A percentile compares a stretch with the other conserved stretches of the same genome.
Conservation (phyloP, 2,329 filamentous ascomycete genomes). For the Cylindrodendrum hubeiense region DNA sequence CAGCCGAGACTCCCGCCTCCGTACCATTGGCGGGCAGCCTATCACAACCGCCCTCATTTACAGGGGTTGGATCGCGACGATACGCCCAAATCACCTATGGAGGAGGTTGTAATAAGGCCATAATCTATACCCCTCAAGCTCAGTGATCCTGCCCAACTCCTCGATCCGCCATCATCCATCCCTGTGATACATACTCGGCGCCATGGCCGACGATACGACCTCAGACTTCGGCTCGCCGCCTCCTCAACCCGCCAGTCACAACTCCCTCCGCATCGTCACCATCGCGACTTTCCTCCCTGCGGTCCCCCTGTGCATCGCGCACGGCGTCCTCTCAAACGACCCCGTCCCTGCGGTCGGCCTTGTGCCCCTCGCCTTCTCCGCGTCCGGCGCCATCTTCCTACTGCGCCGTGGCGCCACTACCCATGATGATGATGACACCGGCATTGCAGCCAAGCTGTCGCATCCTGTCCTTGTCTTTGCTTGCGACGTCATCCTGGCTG, state of each 20-base stretch:
- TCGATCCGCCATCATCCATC: constrained; percentile 2
- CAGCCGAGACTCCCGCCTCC: constrained; percentile 5
- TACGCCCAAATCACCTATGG: constrained; percentile 23
- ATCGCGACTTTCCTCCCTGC: constrained; percentile 54
- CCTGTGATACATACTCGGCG: background rate
- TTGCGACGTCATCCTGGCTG: constrained; percentile 52
- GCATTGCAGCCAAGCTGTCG: constrained; percentile 17
- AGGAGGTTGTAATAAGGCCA: constrained; percentile 16
- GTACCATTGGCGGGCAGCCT: constrained; percentile 28
- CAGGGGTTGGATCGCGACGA: constrained; percentile 37
- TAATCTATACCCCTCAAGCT: constrained; percentile 7
- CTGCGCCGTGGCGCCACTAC: constrained; percentile 30
- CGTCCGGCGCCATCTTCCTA: constrained; percentile 41
- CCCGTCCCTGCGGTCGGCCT: constrained; percentile 55
- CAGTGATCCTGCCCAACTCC: background rate
- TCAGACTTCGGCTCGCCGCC: constrained; percentile 30
- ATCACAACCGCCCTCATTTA: constrained; percentile 35
- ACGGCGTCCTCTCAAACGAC: constrained; percentile 51
- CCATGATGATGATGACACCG: constrained; percentile 4
- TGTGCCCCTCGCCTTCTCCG: constrained; percentile 54
- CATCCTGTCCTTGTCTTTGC: constrained; percentile 53
- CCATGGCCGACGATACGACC: constrained; percentile 33
- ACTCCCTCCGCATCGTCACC: constrained; percentile 50
- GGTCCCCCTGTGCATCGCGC: constrained; percentile 54
- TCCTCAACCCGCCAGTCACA: constrained; percentile 31